Percentiles rank a stretch among this genome's conserved stretches.
Evolutionary conservation across 2,329 filamentous ascomycete species (phyloP).

Genomic region (Aspergillus sp.): DNA sequence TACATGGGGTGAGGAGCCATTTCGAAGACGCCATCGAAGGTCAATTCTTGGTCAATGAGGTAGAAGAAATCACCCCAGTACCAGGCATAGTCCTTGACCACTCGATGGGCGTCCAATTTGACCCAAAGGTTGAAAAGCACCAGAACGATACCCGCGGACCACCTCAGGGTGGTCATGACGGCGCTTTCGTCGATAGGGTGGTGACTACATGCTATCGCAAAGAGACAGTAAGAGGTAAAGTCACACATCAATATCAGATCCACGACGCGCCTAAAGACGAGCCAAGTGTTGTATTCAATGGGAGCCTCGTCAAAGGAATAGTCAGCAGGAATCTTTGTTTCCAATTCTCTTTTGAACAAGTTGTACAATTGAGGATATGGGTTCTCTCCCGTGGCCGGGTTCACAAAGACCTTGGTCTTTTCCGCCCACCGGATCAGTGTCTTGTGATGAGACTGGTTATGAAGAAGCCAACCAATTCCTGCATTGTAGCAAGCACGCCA

Average conservation of each 20-base stretch:
- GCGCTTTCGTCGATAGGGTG: constrained; percentile 68
- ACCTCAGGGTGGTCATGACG: constrained; percentile 67
- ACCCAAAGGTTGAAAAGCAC: constrained; percentile 98
- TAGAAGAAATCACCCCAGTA: constrained; percentile 99
- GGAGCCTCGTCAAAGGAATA: constrained; percentile 91
- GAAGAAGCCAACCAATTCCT: constrained; percentile 85
- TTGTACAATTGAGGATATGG: constrained; percentile 77
- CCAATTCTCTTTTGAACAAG: constrained; percentile 81
- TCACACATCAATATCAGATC: constrained; percentile 99
- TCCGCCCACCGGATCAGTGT: constrained; percentile 83
- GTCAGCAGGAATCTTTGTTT: constrained; percentile 89
- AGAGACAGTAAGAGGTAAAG: constrained; percentile 94
- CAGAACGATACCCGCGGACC: constrained; percentile 70
- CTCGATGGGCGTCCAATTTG: constrained; percentile 92
- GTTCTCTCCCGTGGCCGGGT: constrained; percentile 74
- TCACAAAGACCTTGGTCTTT: constrained; percentile 79
- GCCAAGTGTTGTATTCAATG: constrained; percentile 98
- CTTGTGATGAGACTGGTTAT: constrained; percentile 84
- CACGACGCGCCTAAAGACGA: constrained; percentile 90
- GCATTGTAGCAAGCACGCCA: constrained; percentile 92
- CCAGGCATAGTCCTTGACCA: constrained; percentile 99
- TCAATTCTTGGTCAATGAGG: constrained; percentile 94
- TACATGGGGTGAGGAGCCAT: constrained; percentile 99
- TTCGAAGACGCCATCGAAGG: constrained; percentile 97
- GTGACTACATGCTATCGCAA: constrained; percentile 81